phyloP scores from a whole-genome alignment of 2,329 filamentous ascomycete genomes.

The Phyllosticta citrichinensis region DNA sequence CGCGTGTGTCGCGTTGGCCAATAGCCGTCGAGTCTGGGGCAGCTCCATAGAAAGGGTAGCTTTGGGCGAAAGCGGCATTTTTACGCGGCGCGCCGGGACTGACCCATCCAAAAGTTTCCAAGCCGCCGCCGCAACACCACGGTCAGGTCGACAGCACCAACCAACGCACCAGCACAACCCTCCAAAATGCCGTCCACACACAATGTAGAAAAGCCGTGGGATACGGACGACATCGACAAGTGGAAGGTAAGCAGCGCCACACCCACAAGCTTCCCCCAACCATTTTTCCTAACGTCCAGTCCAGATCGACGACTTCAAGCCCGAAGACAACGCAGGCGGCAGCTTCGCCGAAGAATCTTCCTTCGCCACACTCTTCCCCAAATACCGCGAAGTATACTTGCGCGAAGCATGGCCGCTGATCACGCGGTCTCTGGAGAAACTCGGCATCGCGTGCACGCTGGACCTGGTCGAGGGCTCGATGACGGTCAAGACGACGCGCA shows the following conservation, averaged over 20 bases:
- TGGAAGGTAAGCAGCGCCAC: slow-evolving; percentile 55
- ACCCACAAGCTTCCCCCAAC: not conserved
- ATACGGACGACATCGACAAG: slow-evolving; percentile 93
- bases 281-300: not conserved
- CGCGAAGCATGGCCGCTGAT: slow-evolving; percentile 89
- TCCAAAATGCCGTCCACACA: slow-evolving; percentile 71
- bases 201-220: slow-evolving; percentile 82
- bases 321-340: slow-evolving; percentile 74
- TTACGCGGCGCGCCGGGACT: not conserved
- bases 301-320: slow-evolving; percentile 70
- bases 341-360: slow-evolving; percentile 88
- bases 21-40: not conserved
- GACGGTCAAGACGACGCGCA: slow-evolving; percentile 89
- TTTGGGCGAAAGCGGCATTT: not conserved
- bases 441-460: slow-evolving; percentile 80
- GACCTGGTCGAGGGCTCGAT: slow-evolving; percentile 94
- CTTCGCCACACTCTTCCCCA: slow-evolving; percentile 79
- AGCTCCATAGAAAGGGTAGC: not conserved
- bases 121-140: not conserved
- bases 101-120: slow-evolving; percentile 7
- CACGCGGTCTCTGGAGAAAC: slow-evolving; percentile 76
- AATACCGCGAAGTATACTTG: slow-evolving; percentile 91
- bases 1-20: not conserved
- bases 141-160: not conserved
- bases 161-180: not conserved